These are phyloP conservation scores for Ascochyta pisi DNA, from an alignment of 2,329 filamentous ascomycete species.

Conservation along the genomic window DNA sequence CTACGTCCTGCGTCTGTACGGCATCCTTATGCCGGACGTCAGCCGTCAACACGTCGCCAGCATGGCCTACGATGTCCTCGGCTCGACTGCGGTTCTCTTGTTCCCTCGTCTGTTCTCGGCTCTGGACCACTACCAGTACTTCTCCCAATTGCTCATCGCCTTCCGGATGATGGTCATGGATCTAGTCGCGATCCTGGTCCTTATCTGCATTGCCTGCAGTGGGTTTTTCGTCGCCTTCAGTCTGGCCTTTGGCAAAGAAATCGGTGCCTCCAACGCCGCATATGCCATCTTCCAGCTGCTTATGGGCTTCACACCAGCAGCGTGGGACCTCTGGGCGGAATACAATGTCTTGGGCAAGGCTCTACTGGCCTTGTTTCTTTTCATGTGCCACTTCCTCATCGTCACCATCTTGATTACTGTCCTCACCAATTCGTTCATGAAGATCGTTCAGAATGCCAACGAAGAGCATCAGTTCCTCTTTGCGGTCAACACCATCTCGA, in stretches of 20 bases:
- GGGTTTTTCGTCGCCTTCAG: slow-evolving; percentile 97
- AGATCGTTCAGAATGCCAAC: slow-evolving; percentile 89
- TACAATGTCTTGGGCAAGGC: slow-evolving; percentile 81
- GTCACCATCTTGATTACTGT: slow-evolving; percentile 95
- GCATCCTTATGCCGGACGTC: slow-evolving; percentile 80
- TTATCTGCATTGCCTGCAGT: slow-evolving; percentile 87
- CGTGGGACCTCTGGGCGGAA: slow-evolving; percentile 85
- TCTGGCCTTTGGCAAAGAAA: slow-evolving; percentile 73
- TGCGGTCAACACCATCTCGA: slow-evolving; percentile 94
- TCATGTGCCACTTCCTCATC: slow-evolving; percentile 94
- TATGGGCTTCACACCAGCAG: slow-evolving; percentile 94
- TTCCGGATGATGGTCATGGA: slow-evolving; percentile 95
- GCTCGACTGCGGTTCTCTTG: slow-evolving; percentile 86
- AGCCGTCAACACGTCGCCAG: slow-evolving; percentile 73
- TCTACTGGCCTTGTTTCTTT: slow-evolving; percentile 81
- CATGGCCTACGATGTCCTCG: slow-evolving; percentile 92
- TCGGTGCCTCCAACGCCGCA: slow-evolving; percentile 76
- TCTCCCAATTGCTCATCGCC: slow-evolving; percentile 91
- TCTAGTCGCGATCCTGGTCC: slow-evolving; percentile 79
- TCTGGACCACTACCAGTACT: slow-evolving; percentile 93
- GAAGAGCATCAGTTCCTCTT: slow-evolving; percentile 94
- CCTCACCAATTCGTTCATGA: slow-evolving; percentile 96
- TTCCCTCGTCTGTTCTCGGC: slow-evolving; percentile 92
- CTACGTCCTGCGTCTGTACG: slow-evolving; percentile 87
- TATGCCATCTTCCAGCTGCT: slow-evolving; percentile 92